These are phyloP conservation scores for Talaromyces sp. DNA, from an alignment of 2,329 filamentous ascomycete genomes.

Conservation along the genomic window DNA sequence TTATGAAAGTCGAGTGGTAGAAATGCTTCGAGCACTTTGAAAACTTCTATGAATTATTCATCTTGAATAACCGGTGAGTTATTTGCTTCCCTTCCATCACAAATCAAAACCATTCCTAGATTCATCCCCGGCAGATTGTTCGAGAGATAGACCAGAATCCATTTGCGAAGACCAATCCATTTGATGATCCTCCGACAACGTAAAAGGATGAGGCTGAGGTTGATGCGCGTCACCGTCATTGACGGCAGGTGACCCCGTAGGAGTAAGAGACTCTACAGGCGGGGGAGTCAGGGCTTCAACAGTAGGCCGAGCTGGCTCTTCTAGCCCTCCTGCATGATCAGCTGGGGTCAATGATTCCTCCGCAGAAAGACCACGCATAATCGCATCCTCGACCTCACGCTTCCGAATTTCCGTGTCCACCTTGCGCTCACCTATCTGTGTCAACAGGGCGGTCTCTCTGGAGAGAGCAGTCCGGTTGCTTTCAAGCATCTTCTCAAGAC, in stretches of 20 bases:
- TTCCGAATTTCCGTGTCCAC: conserved; percentile 75
- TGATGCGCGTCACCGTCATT: background rate
- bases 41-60: background rate
- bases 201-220: conserved; percentile 16
- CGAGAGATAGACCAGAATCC: conserved; percentile 21
- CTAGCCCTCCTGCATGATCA: conserved; percentile 28
- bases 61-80: background rate
- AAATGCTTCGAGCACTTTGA: background rate
- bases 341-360: conserved; percentile 51
- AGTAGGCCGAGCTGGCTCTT: conserved; percentile 60
- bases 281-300: conserved; percentile 87
- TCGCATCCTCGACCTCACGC: conserved; percentile 82
- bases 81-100: background rate
- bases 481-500: conserved; percentile 77
- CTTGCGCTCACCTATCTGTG: conserved; percentile 64
- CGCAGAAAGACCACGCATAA: conserved; percentile 76
- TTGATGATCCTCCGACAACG: conserved; percentile 15
- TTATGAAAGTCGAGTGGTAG: background rate
- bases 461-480: conserved; percentile 67
- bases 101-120: conserved; percentile 31
- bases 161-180: conserved; percentile 31
- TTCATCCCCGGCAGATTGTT: conserved; percentile 24
- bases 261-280: conserved; percentile 55
- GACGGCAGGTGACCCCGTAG: conserved; percentile 46
- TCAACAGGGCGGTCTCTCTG: conserved; percentile 65